Evolutionary conservation across 208 protist species (phyloP).

Genomic region (Leishmania braziliensis): DNA sequence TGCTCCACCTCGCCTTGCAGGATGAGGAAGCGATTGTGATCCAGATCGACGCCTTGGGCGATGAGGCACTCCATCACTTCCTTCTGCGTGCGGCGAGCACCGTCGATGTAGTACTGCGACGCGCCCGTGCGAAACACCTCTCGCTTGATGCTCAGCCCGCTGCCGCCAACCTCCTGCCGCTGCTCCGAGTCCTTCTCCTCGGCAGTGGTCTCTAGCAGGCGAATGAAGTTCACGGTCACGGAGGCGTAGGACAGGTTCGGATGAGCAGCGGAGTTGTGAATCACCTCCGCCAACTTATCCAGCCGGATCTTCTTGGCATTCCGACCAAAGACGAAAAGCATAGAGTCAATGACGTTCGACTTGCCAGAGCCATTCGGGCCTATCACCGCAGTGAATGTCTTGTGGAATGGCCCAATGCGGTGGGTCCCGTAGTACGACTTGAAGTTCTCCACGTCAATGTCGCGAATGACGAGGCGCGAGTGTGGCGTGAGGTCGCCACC

Average conservation of each 20-base stretch:
- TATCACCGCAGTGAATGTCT: constrained; percentile 99
- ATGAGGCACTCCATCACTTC: constrained; percentile 93
- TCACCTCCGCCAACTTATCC: constrained; percentile 97
- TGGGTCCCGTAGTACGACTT: constrained; percentile 99
- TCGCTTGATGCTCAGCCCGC: constrained; percentile 94
- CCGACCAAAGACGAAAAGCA: constrained; percentile 99
- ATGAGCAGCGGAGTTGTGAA: constrained; percentile 98
- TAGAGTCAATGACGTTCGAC: constrained; percentile 99
- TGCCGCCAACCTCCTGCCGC: constrained; percentile 89
- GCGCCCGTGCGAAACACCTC: constrained; percentile 88
- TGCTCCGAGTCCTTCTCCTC: constrained; percentile 61
- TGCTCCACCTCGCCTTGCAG: constrained; percentile 99
- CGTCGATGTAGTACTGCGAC: constrained; percentile 96
- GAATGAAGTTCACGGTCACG: constrained; percentile 98
- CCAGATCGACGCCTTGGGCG: constrained; percentile 98
- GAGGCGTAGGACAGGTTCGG: constrained; percentile 90
- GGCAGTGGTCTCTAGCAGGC: constrained; percentile 87
- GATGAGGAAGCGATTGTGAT: constrained; percentile 99
- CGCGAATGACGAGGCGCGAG: constrained; percentile 95
- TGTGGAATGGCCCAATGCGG: constrained; percentile 99
- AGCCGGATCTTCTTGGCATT: constrained; percentile 98
- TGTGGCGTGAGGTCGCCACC: neutral
- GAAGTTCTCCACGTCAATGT: constrained; percentile 99
- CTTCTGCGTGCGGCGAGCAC: constrained; percentile 65
- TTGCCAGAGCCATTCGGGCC: constrained; percentile 99